These are phyloP conservation scores for Melastoma candidum DNA, from an alignment of 441 rosid species.

Conservation along the genomic window DNA sequence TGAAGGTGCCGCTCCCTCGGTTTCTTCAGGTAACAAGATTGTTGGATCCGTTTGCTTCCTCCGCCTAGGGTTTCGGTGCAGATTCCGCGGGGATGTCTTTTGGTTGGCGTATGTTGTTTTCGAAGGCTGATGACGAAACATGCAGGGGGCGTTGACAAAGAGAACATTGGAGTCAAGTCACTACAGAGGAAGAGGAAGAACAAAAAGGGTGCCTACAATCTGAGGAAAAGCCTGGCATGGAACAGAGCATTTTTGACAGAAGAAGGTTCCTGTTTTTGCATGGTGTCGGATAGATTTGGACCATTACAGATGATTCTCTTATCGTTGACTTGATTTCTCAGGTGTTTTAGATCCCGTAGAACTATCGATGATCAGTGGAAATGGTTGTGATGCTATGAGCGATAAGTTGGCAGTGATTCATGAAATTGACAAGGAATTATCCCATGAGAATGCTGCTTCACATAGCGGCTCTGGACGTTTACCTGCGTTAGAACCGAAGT, in stretches of 20 bases:
- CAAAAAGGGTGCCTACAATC: constrained; percentile 59
- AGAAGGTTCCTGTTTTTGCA: constrained; percentile 45
- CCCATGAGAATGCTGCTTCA: constrained; percentile 20
- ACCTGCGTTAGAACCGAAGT: constrained; percentile 35
- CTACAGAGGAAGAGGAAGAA: constrained; percentile 92
- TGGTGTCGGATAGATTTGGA: constrained; percentile 2
- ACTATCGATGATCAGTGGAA: constrained; percentile 60
- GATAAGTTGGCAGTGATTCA: constrained; percentile 39
- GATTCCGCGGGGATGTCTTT: background rate
- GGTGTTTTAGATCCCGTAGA: constrained; percentile 84
- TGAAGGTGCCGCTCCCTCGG: constrained; percentile 32
- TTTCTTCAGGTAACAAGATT: constrained; percentile 10
- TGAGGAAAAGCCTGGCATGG: constrained; percentile 95
- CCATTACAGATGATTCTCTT: background rate
- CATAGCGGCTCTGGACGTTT: constrained; percentile 28
- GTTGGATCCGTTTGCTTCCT: background rate
- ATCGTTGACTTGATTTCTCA: constrained; percentile 15
- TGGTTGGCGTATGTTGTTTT: background rate
- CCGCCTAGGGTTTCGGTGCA: constrained; percentile 3
- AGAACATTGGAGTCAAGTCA: constrained; percentile 45
- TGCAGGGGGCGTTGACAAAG: constrained; percentile 30
- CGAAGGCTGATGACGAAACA: background rate
- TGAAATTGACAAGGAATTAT: constrained; percentile 45
- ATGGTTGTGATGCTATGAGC: constrained; percentile 27
- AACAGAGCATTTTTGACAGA: constrained; percentile 80